A percentile compares a stretch with the other conserved stretches of the same genome.
Conservation (phyloP, 441 rosid species). For the Euphorbia celastroides region DNA sequence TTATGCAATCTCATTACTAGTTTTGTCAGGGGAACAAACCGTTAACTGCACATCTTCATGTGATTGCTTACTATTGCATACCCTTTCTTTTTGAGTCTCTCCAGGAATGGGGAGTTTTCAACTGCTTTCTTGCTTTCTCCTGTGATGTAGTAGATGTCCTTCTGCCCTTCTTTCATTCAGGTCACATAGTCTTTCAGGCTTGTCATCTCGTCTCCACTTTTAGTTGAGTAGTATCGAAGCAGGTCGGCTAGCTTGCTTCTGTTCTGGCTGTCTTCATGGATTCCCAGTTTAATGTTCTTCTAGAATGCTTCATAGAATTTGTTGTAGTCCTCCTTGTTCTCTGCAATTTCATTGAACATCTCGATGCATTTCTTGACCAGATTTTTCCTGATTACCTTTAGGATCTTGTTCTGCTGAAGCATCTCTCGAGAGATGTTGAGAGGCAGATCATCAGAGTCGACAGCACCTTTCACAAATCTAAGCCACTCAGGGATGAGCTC, state of each 20-base stretch:
- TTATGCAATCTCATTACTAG: too few relatives aligned
- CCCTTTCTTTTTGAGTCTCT: slow-evolving; percentile 83
- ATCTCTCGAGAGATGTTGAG: slow-evolving; percentile 85
- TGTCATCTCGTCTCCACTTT: slow-evolving; percentile 80
- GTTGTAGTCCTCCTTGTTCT: slow-evolving; percentile 89
- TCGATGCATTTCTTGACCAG: slow-evolving; percentile 88
- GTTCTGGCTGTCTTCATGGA: slow-evolving; percentile 90
- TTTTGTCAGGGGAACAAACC: too few relatives aligned
- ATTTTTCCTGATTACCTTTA: slow-evolving; percentile 87
- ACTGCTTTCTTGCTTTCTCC: slow-evolving; percentile 96
- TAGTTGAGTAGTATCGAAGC: slow-evolving; percentile 84
- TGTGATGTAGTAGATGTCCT: slow-evolving; percentile 78
- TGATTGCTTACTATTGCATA: slow-evolving; percentile 93
- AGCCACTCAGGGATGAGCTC: slow-evolving; percentile 82
- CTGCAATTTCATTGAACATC: slow-evolving; percentile 85
- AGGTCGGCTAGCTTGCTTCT: slow-evolving; percentile 75
- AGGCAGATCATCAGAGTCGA: slow-evolving; percentile 86
- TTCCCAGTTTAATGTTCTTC: slow-evolving; percentile 77
- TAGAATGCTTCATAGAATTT: slow-evolving; percentile 87
- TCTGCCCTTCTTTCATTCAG: slow-evolving; percentile 91
- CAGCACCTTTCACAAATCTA: slow-evolving; percentile 78
- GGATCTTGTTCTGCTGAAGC: slow-evolving; percentile 88
- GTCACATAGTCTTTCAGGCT: slow-evolving; percentile 90
- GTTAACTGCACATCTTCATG: too few relatives aligned
- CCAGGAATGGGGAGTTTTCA: slow-evolving; percentile 92